Conservation (phyloP, 495 filamentous ascomycete species). For the Alectoria sarmentosa region DNA sequence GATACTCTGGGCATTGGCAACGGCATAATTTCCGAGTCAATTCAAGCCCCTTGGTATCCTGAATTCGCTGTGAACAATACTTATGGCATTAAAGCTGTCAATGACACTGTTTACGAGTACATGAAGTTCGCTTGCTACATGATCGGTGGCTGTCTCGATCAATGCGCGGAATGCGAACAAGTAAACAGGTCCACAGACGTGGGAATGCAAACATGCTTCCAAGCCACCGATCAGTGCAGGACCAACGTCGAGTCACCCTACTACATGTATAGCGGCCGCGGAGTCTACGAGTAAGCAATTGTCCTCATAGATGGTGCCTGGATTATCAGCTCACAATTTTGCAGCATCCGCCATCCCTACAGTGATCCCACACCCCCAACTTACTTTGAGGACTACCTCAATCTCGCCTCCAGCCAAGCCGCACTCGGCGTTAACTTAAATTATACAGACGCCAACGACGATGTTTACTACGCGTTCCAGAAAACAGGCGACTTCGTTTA, state of each 20-base stretch:
- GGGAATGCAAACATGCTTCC: slow-evolving; percentile 32
- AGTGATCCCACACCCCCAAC: slow-evolving; percentile 43
- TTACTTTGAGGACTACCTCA: slow-evolving; percentile 43
- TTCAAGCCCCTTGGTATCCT: slow-evolving; percentile 54
- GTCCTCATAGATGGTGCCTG: neutral
- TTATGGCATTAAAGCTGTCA: slow-evolving; percentile 53
- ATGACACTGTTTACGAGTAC: slow-evolving; percentile 36
- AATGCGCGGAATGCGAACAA: slow-evolving; percentile 36
- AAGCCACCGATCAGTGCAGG: slow-evolving; percentile 39
- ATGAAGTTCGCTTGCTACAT: slow-evolving; percentile 33
- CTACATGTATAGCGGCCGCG: slow-evolving; percentile 38
- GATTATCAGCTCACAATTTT: neutral
- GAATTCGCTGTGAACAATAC: slow-evolving; percentile 55
- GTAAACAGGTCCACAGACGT: slow-evolving; percentile 33
- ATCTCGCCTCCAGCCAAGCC: slow-evolving; percentile 37
- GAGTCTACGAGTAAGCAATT: slow-evolving; percentile 37
- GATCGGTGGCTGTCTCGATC: slow-evolving; percentile 35
- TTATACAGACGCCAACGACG: slow-evolving; percentile 37
- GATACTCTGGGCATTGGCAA: slow-evolving; percentile 35
- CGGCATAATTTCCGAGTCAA: slow-evolving; percentile 52
- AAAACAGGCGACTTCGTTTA: slow-evolving; percentile 45
- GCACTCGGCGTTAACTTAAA: slow-evolving; percentile 46
- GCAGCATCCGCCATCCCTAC: slow-evolving; percentile 39
- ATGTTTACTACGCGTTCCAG: slow-evolving; percentile 40
- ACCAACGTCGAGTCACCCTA: slow-evolving; percentile 40